Evolutionary conservation across 192 early-diverging fungal species (phyloP), one percentile per base, ranked within the genome.

Genomic region (Coemansia sp.): DNA sequence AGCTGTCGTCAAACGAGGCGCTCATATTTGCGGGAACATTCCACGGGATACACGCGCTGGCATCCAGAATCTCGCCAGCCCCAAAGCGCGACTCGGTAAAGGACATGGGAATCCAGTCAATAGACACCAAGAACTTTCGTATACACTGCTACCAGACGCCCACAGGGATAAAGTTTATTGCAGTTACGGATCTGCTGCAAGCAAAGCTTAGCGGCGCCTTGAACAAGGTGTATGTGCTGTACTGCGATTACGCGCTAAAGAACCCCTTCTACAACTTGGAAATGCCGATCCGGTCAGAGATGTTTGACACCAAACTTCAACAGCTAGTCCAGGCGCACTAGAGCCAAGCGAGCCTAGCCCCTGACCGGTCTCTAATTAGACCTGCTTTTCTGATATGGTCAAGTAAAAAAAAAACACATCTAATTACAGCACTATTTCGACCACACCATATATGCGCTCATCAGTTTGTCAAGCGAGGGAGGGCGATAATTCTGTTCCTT

Each of bases 231-330:
- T 97, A 98, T 59, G 90, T 90, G 44, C 76, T 91, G n/a, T 98
- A 98, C 75, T 88, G 93, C 64, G 95, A 98, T 71, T 99, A 90
- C 75, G 95, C 92, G 24, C 95, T 99, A 90, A 99, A 99, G 85
- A 99, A 96, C 70, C 97, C 97, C 38, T 99, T 99, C 74, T 94
- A 98, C 85, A 95, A 90, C 63, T 90, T 95, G 16, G 97, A 99
- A 73, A 99, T 99, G 97, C 97, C 97, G 27, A 95, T 99, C 68
- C 91, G 95, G 18, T 92, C 90, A 0, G 97, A 99, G 63, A 84
- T 95, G 69, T 99, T 99, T 87, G 97, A 99, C 75, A 59, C 86
- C 13, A 87, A 90, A 70, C 64, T 99, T 40, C 59, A 49, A 27
- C 68, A 82, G 58, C 75, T 78, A 6, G 70, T 82, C 2, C 68